Base-by-base conservation (phyloP, 495 filamentous ascomycete species). In the Copromyces sp. region DNA sequence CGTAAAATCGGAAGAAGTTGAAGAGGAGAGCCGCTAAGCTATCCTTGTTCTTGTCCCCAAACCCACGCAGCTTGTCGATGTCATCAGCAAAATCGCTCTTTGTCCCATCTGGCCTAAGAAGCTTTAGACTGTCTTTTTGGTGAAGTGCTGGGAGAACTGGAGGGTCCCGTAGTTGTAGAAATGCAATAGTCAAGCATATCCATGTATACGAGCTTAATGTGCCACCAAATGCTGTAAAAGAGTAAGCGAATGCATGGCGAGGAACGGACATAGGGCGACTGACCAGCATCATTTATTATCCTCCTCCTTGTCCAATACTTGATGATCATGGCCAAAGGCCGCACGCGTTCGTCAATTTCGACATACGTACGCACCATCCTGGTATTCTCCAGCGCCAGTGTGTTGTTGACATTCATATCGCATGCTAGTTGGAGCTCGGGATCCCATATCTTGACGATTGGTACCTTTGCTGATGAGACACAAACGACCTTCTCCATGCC, bases 391-490 rank as follows among this genome's bases (percentile, higher is more conserved):
- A 99, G 82, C 1, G 95, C 95, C 65, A 95, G 75, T 3, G 94
- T 94, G 75, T 97, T 99, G 83, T 99, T 99, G 82, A 98, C 94
- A 73, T 98, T 99, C 91, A 99, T 95, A 79, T 99, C 95, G 76
- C 94, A 97, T n/a, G 94, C 92, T 72, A 99, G 84, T 44, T 88
- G 83, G 35, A 97, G 86, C 80, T 97, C 94, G 1, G 95, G 96
- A 78, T 99, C 95, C 94, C 94, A 98, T 68, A 97, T 95, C 83
- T 98, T 99, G 70, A 99, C 95, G 75, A 99, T 99, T 11, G 96
- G 95, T 17, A 99, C 96, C 80, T 97, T 98, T 16, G 95, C 95
- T 45, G 91, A 91, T 32, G 92, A 91, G 8, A 98, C 92, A 78
- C 95, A 99, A 45, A 97, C 91, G 9, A 99, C 94, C 74, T 90